Percentiles rank a stretch among this genome's conserved stretches.
Evolutionary conservation across 2,329 filamentous ascomycete species (phyloP).

Genomic region (Didymella sp.): DNA sequence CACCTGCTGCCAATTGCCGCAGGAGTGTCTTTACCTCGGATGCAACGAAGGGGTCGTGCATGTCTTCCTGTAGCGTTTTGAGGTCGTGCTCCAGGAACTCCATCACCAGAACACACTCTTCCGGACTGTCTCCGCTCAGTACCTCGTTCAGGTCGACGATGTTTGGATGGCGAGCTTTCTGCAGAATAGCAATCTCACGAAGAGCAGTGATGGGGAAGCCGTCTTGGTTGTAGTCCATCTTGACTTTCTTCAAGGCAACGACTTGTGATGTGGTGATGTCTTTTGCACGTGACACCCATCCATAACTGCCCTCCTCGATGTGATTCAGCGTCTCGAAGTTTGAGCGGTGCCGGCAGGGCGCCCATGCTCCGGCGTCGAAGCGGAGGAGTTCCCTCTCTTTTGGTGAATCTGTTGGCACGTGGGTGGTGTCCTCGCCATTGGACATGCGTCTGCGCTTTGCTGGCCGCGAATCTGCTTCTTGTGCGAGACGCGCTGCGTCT

Average conservation of each 20-base stretch:
- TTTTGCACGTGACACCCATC: slow-evolving; percentile 85
- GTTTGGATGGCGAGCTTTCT: slow-evolving; percentile 80
- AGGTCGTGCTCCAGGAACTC: slow-evolving; percentile 98
- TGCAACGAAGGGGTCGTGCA: slow-evolving; percentile 90
- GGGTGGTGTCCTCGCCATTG: slow-evolving; percentile 48
- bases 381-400: slow-evolving; percentile 65
- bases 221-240: slow-evolving; percentile 77
- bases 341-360: slow-evolving; percentile 77
- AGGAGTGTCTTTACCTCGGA: slow-evolving; percentile 93
- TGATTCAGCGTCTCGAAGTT: slow-evolving; percentile 93
- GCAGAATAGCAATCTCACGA: slow-evolving; percentile 90
- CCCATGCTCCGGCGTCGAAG: slow-evolving; percentile 73
- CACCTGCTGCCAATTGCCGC: slow-evolving; percentile 78
- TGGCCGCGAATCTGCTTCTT: slow-evolving; percentile 49
- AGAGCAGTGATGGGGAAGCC: slow-evolving; percentile 92
- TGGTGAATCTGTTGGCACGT: slow-evolving; percentile 32
- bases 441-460: slow-evolving; percentile 69
- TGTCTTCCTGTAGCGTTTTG: slow-evolving; percentile 89
- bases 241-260: slow-evolving; percentile 92
- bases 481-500: slow-evolving; percentile 48
- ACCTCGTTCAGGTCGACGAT: slow-evolving; percentile 84
- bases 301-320: slow-evolving; percentile 97
- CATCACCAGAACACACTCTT: slow-evolving; percentile 88
- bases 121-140: slow-evolving; percentile 72
- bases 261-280: slow-evolving; percentile 77